Evolutionary conservation across 2,329 filamentous ascomycete species (phyloP), one percentile per base, ranked within the genome.

Genomic region (Exophiala aquamarina): DNA sequence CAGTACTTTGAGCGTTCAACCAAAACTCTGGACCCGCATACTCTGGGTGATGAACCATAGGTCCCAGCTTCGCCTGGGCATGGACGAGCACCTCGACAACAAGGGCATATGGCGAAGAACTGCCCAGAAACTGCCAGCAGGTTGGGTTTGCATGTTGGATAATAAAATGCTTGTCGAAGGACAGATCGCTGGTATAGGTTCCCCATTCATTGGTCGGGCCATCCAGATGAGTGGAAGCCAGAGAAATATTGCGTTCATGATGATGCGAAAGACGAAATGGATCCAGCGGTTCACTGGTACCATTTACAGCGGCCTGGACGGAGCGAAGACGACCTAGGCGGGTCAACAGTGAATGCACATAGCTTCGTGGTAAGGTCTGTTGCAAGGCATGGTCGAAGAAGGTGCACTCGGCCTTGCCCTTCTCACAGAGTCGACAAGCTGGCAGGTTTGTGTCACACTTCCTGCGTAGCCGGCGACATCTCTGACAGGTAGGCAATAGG

Each of bases 331-430:
- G 53, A 26, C 50, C 50, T 34, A 59, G 41, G 4, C 57, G 49
- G 20, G 43, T 59, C 44, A 61, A 50, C 18, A 61, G 49, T 28
- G 56, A 56, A 42, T 61, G 57, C 14, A 61, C 58, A 41, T 60
- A 60, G 41, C 56, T 56, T 50, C 59, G 55, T 13, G 59, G 59
- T 17, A 60, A 47, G 33, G 55, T 58, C 40, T 60, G 55, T 37
- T 60, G 56, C 20, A 60, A 41, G 15, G 59, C 58, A 55, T 61
- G 59, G 31, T 61, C 59, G 43, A 59, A 61, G 36, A 61, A 60
- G 23, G 57, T 59, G 36, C 59, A 61, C 29, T 61, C 59, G 21
- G 56, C 59, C 32, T 60, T 59, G n/a, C 59, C 59, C 36, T 61
- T 61, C 38, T 59, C 52, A 47, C 59, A 61, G 32, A 61, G 49